Percentiles rank a stretch among this genome's conserved stretches.
Evolutionary conservation across 2,329 filamentous ascomycete species (phyloP).

Genomic region (Aspergillus novofumigatus): DNA sequence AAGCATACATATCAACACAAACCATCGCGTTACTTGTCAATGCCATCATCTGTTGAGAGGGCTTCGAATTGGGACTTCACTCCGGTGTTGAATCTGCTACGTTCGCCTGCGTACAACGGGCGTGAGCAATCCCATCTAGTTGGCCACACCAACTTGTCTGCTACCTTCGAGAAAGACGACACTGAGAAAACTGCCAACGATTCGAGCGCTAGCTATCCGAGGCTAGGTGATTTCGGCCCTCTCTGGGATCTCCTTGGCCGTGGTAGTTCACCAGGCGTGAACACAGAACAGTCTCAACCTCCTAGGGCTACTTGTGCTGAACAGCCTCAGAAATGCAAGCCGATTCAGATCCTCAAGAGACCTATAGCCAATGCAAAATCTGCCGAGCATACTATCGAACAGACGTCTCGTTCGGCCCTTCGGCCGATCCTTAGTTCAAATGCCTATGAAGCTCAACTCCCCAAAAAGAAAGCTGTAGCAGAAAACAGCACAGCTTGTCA

Average conservation of each 20-base stretch:
- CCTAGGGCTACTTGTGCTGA: neutral
- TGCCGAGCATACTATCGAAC: neutral
- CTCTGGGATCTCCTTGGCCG: conserved; percentile 39
- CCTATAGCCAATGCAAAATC: conserved; percentile 1
- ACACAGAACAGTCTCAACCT: neutral
- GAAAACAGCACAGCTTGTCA: neutral
- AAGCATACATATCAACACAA: neutral
- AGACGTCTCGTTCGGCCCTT: neutral
- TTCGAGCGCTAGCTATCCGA: conserved; percentile 11
- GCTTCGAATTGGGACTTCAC: conserved; percentile 43
- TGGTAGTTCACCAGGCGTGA: conserved; percentile 7
- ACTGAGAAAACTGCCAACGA: conserved; percentile 7
- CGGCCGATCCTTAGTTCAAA: conserved; percentile 5
- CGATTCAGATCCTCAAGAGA: conserved; percentile 20
- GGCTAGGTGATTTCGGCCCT: conserved; percentile 42
- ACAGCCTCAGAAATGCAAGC: conserved; percentile 3
- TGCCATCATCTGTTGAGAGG: conserved; percentile 24
- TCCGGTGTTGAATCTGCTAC: conserved; percentile 42
- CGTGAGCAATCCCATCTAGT: conserved; percentile 7
- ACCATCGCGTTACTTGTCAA: conserved; percentile 17
- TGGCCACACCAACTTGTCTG: conserved; percentile 10
- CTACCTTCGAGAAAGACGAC: conserved; percentile 5
- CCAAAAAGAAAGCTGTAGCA: neutral
- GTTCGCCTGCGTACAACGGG: conserved; percentile 25
- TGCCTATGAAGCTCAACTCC: conserved; percentile 1